Evolutionary conservation across 176 grass and related monocot genomes (phyloP).

Genomic region (Saccharum spontaneum): DNA sequence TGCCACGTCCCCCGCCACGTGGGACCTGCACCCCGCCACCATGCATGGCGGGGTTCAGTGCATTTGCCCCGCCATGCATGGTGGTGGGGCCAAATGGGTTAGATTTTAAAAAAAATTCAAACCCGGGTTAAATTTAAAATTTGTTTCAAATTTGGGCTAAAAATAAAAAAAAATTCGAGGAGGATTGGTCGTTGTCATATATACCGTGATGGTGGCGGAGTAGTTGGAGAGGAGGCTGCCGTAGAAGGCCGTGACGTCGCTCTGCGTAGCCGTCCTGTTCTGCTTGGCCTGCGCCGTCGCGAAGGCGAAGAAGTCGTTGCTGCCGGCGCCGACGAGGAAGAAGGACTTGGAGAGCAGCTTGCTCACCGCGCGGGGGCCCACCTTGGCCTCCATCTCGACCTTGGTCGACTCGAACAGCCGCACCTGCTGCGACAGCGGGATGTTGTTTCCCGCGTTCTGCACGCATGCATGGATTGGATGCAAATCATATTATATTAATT

Average conservation of each 20-base stretch:
- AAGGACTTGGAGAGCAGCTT: conserved; percentile 16
- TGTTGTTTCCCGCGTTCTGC: conserved; percentile 22
- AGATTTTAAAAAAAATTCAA: too few relatives aligned
- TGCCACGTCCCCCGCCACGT: too few relatives aligned
- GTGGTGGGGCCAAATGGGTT: too few relatives aligned
- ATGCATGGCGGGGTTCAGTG: too few relatives aligned
- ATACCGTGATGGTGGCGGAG: conserved; percentile 11
- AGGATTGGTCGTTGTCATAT: background rate
- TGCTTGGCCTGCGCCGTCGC: background rate
- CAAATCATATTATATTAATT: background rate
- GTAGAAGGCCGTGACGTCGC: background rate
- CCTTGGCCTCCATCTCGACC: conserved; percentile 14
- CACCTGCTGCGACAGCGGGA: conserved; percentile 48
- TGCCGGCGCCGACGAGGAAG: conserved; percentile 28
- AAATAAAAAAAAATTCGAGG: too few relatives aligned
- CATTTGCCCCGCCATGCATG: too few relatives aligned
- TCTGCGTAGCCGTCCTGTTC: conserved; percentile 12
- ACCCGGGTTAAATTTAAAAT: too few relatives aligned
- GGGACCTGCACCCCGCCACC: too few relatives aligned
- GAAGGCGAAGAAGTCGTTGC: conserved; percentile 41
- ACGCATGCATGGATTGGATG: background rate
- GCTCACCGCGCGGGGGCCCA: background rate
- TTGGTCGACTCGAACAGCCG: conserved; percentile 17
- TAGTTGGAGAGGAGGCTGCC: conserved; percentile 33
- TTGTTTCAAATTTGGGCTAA: too few relatives aligned